These are phyloP conservation scores for Truncatella angustata DNA, from an alignment of 2,329 filamentous ascomycete species.

Conservation along the genomic window DNA sequence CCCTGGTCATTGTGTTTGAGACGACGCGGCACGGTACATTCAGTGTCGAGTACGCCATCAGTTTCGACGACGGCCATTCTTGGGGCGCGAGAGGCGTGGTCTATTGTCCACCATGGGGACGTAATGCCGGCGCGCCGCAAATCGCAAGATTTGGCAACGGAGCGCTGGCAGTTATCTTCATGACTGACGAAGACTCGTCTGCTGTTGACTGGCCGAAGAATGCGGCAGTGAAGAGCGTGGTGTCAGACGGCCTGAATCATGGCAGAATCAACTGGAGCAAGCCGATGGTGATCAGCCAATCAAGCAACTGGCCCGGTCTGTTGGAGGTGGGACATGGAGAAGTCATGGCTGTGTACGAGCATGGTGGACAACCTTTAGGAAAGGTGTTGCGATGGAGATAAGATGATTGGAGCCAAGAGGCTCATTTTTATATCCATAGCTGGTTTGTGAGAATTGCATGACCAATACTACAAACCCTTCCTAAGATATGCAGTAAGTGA, in stretches of 20 bases:
- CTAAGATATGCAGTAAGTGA: no score
- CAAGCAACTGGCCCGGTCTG: slow-evolving; percentile 37
- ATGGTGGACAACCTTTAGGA: slow-evolving; percentile 25
- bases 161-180: slow-evolving; percentile 41
- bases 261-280: slow-evolving; percentile 34
- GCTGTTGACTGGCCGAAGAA: slow-evolving; percentile 36
- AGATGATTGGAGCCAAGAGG: no score
- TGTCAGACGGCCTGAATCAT: slow-evolving; percentile 29
- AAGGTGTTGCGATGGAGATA: slow-evolving; percentile 23
- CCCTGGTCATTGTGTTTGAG: slow-evolving; percentile 44
- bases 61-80: slow-evolving; percentile 39
- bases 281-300: slow-evolving; percentile 27
- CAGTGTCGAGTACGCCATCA: slow-evolving; percentile 42
- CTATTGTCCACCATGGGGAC: slow-evolving; percentile 34
- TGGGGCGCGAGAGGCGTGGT: slow-evolving; percentile 40
- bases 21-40: slow-evolving; percentile 40
- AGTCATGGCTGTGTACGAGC: slow-evolving; percentile 29
- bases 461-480: no score
- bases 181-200: slow-evolving; percentile 42
- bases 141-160: slow-evolving; percentile 38
- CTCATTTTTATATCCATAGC: no score
- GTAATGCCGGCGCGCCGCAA: slow-evolving; percentile 45
- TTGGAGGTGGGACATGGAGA: slow-evolving; percentile 25
- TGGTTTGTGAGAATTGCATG: no score
- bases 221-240: slow-evolving; percentile 39